Evolutionary conservation across 2,329 filamentous ascomycete species (phyloP).

Genomic region (Hortaea sp.): DNA sequence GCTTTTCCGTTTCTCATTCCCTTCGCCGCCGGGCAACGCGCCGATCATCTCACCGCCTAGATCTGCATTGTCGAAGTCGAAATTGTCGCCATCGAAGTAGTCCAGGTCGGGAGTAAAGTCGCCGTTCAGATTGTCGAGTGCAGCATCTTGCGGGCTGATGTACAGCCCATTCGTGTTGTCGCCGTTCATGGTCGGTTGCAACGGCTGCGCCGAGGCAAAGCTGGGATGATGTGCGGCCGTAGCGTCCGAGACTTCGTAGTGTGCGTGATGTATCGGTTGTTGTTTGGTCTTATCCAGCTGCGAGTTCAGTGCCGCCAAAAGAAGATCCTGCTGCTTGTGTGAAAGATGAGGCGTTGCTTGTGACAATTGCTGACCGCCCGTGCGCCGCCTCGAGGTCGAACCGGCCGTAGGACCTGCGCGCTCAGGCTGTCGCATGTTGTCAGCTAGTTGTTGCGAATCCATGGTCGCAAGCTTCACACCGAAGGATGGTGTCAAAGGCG

Average conservation of each 20-base stretch:
- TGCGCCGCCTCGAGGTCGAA: neutral
- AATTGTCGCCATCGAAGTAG: conserved; percentile 67
- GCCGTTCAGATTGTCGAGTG: conserved; percentile 16
- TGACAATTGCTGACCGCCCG: conserved; percentile 3
- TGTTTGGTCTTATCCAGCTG: conserved; percentile 15
- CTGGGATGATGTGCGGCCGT: conserved; percentile 1
- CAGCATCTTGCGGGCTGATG: conserved; percentile 19
- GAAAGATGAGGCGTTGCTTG: conserved; percentile 30
- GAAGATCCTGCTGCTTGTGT: conserved; percentile 33
- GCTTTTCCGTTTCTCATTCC: conserved; percentile 9
- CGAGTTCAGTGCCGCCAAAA: conserved; percentile 38
- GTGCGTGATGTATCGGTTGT: conserved; percentile 13
- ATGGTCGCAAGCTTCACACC: neutral
- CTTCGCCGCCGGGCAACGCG: conserved; percentile 49
- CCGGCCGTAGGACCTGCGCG: neutral
- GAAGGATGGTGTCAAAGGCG: too few species aligned
- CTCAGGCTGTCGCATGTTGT: conserved; percentile 3
- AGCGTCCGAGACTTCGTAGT: neutral
- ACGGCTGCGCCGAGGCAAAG: conserved; percentile 1
- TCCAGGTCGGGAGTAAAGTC: conserved; percentile 65
- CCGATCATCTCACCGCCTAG: conserved; percentile 59
- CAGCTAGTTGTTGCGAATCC: conserved; percentile 4
- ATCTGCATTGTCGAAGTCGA: conserved; percentile 60
- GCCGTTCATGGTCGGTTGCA: conserved; percentile 11
- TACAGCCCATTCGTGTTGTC: conserved; percentile 12